Evolutionary conservation across 176 grass and related monocot genomes (phyloP), one percentile per base, ranked within the genome.

Genomic region (Secale cereale): DNA sequence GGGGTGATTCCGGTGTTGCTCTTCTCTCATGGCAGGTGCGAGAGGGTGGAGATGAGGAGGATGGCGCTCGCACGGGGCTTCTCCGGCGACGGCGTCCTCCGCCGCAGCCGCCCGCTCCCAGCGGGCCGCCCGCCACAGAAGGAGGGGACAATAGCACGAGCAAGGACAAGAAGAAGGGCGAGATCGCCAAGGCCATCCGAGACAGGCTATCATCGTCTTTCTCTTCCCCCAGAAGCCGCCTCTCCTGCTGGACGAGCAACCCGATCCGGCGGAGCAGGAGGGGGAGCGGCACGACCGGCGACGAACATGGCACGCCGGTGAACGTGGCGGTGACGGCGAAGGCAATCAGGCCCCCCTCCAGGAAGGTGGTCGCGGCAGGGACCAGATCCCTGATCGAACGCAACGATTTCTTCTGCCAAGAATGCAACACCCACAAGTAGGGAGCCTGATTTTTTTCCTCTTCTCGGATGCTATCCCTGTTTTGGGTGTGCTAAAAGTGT

Each of bases 381-480:
- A 22, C 35, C 30, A 88, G 65, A 73, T 41, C 70, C 65, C 62
- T 91, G 29, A 26, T 91, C 82, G 82, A 88, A 56, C 71, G 76
- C 81, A 91, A 91, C 82, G 90, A 91, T 78, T 91, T 91, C 78
- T 91, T 82, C 78, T 73, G 82, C 78, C 70, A 85, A 16, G 86
- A 82, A 2, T 88, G 90, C 82, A 91, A 91, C 82, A 59, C 78
- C 26, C 86, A 91, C 78, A 37, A 56, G 17, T 83, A 81, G 77
- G 7, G 32, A 16, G 4, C 50, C 37, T 33, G 39, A 12, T 59
- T 77, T 74, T 75, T 74, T 74, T 28, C 10, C 3, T 28, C 56
- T 27, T 39, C 22, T 26, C 54, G n/a, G 75, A 35, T 60, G 20
- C 6, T 36, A 31, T 78, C 12, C 54, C 31, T 16, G 23, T 74